A percentile compares a stretch with the other conserved stretches of the same genome.
Conservation (phyloP, 2,329 filamentous ascomycete species). For the Fusarium abutilonis region DNA sequence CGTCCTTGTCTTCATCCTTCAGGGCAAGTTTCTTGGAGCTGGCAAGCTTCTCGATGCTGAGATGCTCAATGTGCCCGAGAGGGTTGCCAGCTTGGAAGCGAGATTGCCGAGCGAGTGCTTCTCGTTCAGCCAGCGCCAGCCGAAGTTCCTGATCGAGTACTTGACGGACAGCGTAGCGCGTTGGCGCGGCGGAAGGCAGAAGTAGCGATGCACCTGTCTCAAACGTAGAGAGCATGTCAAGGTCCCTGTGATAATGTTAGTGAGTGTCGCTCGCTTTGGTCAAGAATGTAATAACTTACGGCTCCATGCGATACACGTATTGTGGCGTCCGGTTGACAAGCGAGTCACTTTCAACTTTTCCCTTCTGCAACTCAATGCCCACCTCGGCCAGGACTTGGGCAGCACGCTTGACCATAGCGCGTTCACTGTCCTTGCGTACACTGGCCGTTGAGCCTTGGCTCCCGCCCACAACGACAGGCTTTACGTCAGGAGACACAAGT, state of each 20-base stretch:
- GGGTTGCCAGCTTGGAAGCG: conserved; percentile 65
- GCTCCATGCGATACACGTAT: conserved; percentile 95
- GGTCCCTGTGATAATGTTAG: conserved; percentile 56
- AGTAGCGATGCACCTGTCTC: conserved; percentile 70
- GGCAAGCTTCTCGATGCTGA: conserved; percentile 52
- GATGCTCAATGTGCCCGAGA: conserved; percentile 27
- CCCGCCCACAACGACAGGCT: conserved; percentile 84
- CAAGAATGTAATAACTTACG: conserved; percentile 65
- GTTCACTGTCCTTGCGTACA: conserved; percentile 87
- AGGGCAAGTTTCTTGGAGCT: conserved; percentile 48
- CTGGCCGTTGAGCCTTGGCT: conserved; percentile 77
- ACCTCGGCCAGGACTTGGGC: conserved; percentile 85
- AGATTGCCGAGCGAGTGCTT: conserved; percentile 72
- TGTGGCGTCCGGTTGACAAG: conserved; percentile 67
- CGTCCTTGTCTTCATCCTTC: conserved; percentile 49
- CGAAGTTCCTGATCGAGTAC: conserved; percentile 91
- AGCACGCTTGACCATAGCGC: conserved; percentile 79
- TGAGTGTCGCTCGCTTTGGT: not conserved
- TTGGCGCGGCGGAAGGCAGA: conserved; percentile 71
- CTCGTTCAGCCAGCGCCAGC: conserved; percentile 74
- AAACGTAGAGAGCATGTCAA: conserved; percentile 83
- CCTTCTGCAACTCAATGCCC: conserved; percentile 82
- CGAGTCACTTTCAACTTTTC: conserved; percentile 77
- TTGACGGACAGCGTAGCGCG: conserved; percentile 91
- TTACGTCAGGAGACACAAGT: conserved; percentile 88